Evolutionary conservation across 2,329 filamentous ascomycete species (phyloP).

Genomic region (Bipolaris victoriae): DNA sequence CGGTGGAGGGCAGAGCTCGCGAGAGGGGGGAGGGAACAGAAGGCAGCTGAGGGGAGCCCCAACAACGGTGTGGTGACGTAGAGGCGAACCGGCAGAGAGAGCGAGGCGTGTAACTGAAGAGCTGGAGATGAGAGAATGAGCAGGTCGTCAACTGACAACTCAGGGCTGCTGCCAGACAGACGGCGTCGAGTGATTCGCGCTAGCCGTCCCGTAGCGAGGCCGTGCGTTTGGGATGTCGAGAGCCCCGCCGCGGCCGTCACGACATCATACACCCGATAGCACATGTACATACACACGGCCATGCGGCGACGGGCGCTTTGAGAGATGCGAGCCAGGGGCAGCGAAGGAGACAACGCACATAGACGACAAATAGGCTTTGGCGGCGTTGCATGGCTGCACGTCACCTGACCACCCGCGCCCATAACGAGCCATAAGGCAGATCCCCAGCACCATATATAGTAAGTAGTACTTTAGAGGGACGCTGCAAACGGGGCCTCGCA

Average conservation of each 20-base stretch:
- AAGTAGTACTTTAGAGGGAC: not conserved
- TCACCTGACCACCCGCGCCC: slow-evolving; percentile 7
- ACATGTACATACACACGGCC: not conserved
- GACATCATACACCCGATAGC: slow-evolving; percentile 9
- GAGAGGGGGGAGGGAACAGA: slow-evolving; percentile 26
- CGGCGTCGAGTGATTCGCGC: slow-evolving; percentile 29
- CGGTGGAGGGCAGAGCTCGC: slow-evolving; percentile 32
- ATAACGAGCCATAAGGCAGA: slow-evolving; percentile 8
- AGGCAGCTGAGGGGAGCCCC: slow-evolving; percentile 26
- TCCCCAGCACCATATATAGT: slow-evolving; percentile 11
- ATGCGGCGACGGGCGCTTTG: not conserved
- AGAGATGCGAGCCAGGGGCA: not conserved
- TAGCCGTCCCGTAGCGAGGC: slow-evolving; percentile 28
- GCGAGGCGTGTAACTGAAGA: slow-evolving; percentile 13
- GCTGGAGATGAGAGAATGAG: slow-evolving; percentile 24
- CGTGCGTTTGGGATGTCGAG: slow-evolving; percentile 20
- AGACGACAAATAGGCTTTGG: not conserved
- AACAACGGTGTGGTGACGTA: slow-evolving; percentile 27
- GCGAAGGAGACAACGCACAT: not conserved
- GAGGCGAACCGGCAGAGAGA: slow-evolving; percentile 18
- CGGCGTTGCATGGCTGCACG: not conserved
- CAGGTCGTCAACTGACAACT: slow-evolving; percentile 30
- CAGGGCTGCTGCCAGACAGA: slow-evolving; percentile 28
- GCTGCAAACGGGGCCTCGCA: not conserved
- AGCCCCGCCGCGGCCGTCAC: slow-evolving; percentile 15